These are phyloP conservation scores for Macrolepiota albuminosa DNA, from an alignment of 768 basidiomycete species.

Conservation along the genomic window DNA sequence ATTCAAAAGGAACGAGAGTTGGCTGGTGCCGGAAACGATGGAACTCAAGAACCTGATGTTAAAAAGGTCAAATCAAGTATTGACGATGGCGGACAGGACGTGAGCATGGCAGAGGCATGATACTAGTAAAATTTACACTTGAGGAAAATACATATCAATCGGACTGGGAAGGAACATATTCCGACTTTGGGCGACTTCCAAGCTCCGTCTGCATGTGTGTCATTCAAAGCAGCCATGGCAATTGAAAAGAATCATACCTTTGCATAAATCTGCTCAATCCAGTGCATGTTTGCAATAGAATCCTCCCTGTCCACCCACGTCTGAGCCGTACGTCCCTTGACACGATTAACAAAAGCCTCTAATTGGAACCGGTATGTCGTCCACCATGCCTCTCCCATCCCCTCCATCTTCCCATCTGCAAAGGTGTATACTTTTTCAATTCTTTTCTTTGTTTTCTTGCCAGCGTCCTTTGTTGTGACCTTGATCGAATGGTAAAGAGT, in stretches of 20 bases:
- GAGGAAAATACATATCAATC: background rate
- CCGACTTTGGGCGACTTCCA: constrained; percentile 22
- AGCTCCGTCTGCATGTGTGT: constrained; percentile 16
- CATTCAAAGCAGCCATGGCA: background rate
- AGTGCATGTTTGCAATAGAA: constrained; percentile 50
- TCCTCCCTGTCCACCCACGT: constrained; percentile 54
- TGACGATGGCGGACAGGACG: constrained; percentile 16
- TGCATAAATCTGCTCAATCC: constrained; percentile 54
- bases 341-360: constrained; percentile 58
- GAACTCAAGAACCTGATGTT: constrained; percentile 26
- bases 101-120: constrained; percentile 15
- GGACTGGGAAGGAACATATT: constrained; percentile 12
- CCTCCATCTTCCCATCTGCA: constrained; percentile 32
- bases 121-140: background rate
- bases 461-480: constrained; percentile 26
- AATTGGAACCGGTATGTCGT: constrained; percentile 53
- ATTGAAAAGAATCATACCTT: constrained; percentile 27
- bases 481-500: constrained; percentile 45
- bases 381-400: constrained; percentile 56
- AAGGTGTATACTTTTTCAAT: constrained; percentile 43
- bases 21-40: constrained; percentile 11
- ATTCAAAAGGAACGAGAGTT: constrained; percentile 24
- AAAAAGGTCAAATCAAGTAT: constrained; percentile 32
- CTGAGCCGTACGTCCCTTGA: constrained; percentile 46
- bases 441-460: constrained; percentile 21